Evolutionary conservation across 257 asterid species (phyloP).

Genomic region (Eustoma russellianum): DNA sequence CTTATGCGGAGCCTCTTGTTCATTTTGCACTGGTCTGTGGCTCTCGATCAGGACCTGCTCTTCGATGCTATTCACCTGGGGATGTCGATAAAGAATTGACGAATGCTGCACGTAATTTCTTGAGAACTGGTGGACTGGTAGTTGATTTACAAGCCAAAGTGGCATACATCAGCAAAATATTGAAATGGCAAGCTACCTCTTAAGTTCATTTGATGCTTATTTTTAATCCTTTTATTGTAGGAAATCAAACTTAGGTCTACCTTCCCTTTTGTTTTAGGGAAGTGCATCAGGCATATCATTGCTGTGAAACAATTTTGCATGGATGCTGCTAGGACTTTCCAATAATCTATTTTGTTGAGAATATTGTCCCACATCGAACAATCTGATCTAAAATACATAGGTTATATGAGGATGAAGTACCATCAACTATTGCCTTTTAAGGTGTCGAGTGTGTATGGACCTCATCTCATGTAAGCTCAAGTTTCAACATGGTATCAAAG

Average conservation of each 20-base stretch:
- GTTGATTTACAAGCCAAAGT: constrained; percentile 47
- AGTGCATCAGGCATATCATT: no score
- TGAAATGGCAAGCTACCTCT: constrained; percentile 46
- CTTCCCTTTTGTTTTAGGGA: neutral
- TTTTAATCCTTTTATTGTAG: neutral
- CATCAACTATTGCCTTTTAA: no score
- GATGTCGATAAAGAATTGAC: constrained; percentile 64
- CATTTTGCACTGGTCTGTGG: constrained; percentile 72
- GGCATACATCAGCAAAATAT: constrained; percentile 43
- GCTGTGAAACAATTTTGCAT: no score
- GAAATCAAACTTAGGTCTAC: no score
- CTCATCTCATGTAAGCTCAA: no score
- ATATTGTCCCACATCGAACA: no score
- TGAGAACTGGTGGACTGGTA: constrained; percentile 50
- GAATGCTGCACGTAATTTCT: constrained; percentile 56
- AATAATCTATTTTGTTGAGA: no score
- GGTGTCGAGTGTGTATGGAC: no score
- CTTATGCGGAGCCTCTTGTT: constrained; percentile 70
- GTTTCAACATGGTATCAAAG: no score
- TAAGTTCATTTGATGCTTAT: neutral
- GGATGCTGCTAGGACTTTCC: no score
- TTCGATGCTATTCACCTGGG: constrained; percentile 76
- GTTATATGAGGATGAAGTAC: no score
- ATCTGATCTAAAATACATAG: no score
- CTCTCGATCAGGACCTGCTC: constrained; percentile 76